phyloP scores from a whole-genome alignment of 2,329 filamentous ascomycete species.

The Paraconiothyrium sp. region DNA sequence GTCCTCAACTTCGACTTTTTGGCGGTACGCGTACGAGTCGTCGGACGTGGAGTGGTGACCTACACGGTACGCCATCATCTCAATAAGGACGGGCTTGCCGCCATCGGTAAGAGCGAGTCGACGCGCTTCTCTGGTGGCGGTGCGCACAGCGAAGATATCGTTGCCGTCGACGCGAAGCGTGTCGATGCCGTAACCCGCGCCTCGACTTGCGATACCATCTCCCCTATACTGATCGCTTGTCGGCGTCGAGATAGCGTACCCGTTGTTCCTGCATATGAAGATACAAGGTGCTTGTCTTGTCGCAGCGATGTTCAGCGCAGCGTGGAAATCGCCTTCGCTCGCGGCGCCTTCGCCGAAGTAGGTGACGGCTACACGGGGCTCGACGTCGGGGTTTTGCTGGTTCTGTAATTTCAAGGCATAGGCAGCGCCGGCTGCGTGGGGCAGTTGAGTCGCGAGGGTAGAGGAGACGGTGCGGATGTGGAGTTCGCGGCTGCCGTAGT shows the following conservation, averaged over 20 bases:
- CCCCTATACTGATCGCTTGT: constrained; percentile 91
- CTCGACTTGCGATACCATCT: constrained; percentile 87
- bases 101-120: constrained; percentile 80
- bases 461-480: constrained; percentile 92
- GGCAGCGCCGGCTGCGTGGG: constrained; percentile 85
- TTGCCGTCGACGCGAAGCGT: constrained; percentile 95
- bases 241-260: constrained; percentile 89
- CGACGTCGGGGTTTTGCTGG: constrained; percentile 70
- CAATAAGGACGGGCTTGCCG: constrained; percentile 85
- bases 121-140: constrained; percentile 80
- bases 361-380: constrained; percentile 75
- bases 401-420: constrained; percentile 87
- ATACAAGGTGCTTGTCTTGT: constrained; percentile 87
- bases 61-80: constrained; percentile 98
- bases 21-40: constrained; percentile 95
- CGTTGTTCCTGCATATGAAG: constrained; percentile 93
- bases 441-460: constrained; percentile 86
- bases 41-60: constrained; percentile 97
- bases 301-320: constrained; percentile 88
- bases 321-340: constrained; percentile 91
- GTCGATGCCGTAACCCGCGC: constrained; percentile 91
- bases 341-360: constrained; percentile 94
- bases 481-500: constrained; percentile 85
- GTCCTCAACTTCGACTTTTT: constrained; percentile 90
- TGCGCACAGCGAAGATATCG: constrained; percentile 87